Conservation (phyloP, 2,329 filamentous ascomycete species). For the Arthrobotrys entomopaga region DNA sequence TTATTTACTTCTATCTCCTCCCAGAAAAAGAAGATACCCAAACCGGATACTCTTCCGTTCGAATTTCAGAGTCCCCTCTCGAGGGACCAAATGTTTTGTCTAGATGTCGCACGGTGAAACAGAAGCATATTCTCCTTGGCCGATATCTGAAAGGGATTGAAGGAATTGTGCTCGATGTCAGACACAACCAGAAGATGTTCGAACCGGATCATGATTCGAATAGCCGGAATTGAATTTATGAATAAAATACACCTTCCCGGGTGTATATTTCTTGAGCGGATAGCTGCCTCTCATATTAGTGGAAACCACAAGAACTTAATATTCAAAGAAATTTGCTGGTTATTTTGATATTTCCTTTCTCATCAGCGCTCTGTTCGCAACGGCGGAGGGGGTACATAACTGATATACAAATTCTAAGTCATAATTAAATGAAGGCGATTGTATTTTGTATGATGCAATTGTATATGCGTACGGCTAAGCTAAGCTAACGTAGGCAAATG, state of each 20-base stretch:
- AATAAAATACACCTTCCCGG: no score
- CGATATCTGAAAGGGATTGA: conserved; percentile 83
- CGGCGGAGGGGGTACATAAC: no score
- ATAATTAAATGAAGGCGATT: no score
- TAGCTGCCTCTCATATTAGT: no score
- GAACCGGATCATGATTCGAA: not conserved
- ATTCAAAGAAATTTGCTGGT: no score
- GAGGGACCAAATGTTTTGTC: conserved; percentile 62
- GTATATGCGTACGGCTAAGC: no score
- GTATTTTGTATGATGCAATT: no score
- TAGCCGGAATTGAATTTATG: not conserved
- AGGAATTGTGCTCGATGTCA: conserved; percentile 82
- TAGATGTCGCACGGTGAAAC: conserved; percentile 72
- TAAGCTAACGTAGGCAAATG: not conserved
- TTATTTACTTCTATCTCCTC: conserved; percentile 98
- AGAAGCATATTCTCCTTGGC: conserved; percentile 83
- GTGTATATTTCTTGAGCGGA: no score
- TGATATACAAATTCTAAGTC: no score
- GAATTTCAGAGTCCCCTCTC: conserved; percentile 60
- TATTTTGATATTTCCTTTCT: no score
- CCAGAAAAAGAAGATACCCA: conserved; percentile 71
- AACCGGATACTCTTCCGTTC: conserved; percentile 34
- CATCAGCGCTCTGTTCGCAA: no score
- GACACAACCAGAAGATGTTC: conserved; percentile 22
- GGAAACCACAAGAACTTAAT: no score